Evolutionary conservation across 805 yeast species (phyloP).

Genomic region (Wickerhamomyces bovis): DNA sequence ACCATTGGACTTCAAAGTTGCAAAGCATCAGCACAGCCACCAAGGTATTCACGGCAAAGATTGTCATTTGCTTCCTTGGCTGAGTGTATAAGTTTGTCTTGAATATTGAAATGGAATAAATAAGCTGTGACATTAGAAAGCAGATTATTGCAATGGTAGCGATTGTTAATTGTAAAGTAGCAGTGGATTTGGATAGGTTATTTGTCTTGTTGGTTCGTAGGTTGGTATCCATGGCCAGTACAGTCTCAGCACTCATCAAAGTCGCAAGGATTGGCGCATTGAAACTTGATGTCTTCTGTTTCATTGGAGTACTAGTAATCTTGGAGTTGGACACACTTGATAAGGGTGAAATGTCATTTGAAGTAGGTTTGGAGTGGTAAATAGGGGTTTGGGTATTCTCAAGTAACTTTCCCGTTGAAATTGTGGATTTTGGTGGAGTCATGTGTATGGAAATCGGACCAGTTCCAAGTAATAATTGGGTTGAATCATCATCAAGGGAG

Average conservation of each 20-base stretch:
- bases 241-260: constrained; percentile 11
- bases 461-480: neutral
- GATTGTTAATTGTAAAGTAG: neutral
- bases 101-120: constrained; percentile 62
- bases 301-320: neutral
- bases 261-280: constrained; percentile 18
- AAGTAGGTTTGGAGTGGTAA: neutral
- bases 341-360: constrained; percentile 7
- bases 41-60: constrained; percentile 27
- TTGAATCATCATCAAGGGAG: neutral
- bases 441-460: neutral
- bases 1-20: neutral
- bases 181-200: neutral
- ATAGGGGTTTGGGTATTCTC: neutral
- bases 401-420: neutral
- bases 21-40: constrained; percentile 20
- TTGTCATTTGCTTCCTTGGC: constrained; percentile 92
- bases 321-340: constrained; percentile 6
- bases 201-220: neutral
- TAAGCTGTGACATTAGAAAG: constrained; percentile 23
- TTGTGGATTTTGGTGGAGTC: neutral
- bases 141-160: neutral
- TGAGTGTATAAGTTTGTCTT: constrained; percentile 77
- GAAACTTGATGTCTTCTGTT: neutral
- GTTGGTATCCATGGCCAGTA: constrained; percentile 2